Percentiles rank a stretch among this genome's conserved stretches.
Evolutionary conservation across 179 eudicot genomes (phyloP).

Genomic region (Actinidia chinensis): DNA sequence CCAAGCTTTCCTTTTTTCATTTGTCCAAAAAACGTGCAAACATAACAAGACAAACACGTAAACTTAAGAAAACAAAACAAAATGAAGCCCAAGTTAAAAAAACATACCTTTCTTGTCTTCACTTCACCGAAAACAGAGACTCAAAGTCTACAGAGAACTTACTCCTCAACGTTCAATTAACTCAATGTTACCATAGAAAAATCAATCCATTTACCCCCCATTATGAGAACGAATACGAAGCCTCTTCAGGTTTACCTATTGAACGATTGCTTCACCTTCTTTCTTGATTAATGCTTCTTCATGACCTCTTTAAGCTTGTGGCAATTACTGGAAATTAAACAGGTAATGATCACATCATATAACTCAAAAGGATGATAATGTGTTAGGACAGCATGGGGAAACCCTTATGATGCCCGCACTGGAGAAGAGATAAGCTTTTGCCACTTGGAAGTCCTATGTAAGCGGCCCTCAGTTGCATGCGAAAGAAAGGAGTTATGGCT

Average conservation of each 20-base stretch:
- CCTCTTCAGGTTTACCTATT: constrained; percentile 47
- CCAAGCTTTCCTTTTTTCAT: constrained; percentile 46
- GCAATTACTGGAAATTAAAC: too few species aligned
- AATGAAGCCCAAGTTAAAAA: too few species aligned
- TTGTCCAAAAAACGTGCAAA: constrained; percentile 19
- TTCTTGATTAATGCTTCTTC: constrained; percentile 64
- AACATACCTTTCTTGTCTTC: too few species aligned
- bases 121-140: constrained; percentile 57
- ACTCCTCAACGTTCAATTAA: constrained; percentile 43
- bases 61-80: constrained; percentile 2
- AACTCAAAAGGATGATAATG: too few species aligned
- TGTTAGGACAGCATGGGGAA: too few species aligned
- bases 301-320: too few species aligned
- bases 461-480: too few species aligned
- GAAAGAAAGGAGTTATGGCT: too few species aligned
- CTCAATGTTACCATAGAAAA: background rate
- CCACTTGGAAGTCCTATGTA: too few species aligned
- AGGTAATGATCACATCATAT: too few species aligned
- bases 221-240: constrained; percentile 11
- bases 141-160: constrained; percentile 79
- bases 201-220: constrained; percentile 2
- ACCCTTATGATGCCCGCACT: too few species aligned
- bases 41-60: background rate
- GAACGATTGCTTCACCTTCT: constrained; percentile 85
- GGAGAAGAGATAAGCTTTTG: too few species aligned